Evolutionary conservation across 2,329 filamentous ascomycete species (phyloP).

Genomic region (Leptosphaerulina australis): DNA sequence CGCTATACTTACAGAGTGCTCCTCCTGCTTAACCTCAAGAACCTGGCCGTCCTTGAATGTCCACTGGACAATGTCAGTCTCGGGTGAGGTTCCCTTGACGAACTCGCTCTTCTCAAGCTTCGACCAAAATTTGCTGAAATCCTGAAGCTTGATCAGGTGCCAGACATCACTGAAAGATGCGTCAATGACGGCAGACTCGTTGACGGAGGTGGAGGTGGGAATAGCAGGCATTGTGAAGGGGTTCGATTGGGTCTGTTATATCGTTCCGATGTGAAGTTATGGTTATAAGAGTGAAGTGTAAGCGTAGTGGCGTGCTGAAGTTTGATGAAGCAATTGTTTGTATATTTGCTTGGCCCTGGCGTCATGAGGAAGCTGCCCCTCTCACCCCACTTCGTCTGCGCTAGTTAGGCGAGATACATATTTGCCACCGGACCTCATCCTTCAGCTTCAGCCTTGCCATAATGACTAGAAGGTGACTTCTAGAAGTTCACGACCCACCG

Average conservation of each 20-base stretch:
- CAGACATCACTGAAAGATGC: conserved; percentile 70
- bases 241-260: conserved; percentile 11
- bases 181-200: conserved; percentile 71
- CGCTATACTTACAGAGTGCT: conserved; percentile 69
- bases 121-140: conserved; percentile 71
- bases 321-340: conserved; percentile 26
- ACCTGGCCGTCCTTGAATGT: conserved; percentile 72
- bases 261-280: not conserved
- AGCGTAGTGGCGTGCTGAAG: conserved; percentile 17
- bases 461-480: not conserved
- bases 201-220: conserved; percentile 70
- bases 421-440: conserved; percentile 19
- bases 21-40: conserved; percentile 76
- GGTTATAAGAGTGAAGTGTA: not conserved
- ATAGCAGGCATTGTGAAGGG: conserved; percentile 48
- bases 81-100: conserved; percentile 66
- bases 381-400: conserved; percentile 27
- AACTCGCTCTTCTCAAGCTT: conserved; percentile 66
- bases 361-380: conserved; percentile 32
- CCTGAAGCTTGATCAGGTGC: conserved; percentile 76
- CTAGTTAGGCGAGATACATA: conserved; percentile 11
- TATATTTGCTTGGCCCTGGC: conserved; percentile 19
- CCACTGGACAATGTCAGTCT: conserved; percentile 73
- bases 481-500: not conserved
- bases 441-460: conserved; percentile 1